These are phyloP conservation scores for Ogataea paraovalis DNA, from an alignment of 805 yeast species.

Conservation along the genomic window DNA sequence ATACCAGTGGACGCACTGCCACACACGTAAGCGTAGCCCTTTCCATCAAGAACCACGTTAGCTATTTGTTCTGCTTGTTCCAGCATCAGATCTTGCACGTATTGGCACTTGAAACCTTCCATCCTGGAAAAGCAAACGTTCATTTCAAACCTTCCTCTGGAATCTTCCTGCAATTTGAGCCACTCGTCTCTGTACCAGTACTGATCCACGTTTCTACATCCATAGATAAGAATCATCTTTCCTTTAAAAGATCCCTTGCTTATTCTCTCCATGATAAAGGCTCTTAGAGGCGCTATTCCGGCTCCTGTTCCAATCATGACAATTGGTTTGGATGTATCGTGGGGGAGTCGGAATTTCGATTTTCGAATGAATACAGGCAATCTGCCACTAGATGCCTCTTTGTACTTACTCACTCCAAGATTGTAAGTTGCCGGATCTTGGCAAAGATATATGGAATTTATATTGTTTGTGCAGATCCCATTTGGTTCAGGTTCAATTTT, in stretches of 20 bases:
- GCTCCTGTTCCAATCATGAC: slow-evolving; percentile 95
- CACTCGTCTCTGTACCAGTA: slow-evolving; percentile 80
- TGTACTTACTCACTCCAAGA: neutral
- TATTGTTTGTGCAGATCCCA: slow-evolving; percentile 78
- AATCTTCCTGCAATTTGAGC: slow-evolving; percentile 53
- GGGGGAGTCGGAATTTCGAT: slow-evolving; percentile 85
- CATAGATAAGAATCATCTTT: slow-evolving; percentile 68
- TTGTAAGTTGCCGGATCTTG: neutral
- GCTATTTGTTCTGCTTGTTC: slow-evolving; percentile 47
- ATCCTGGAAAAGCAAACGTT: slow-evolving; percentile 75
- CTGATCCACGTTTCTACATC: slow-evolving; percentile 72
- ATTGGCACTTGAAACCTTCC: slow-evolving; percentile 23
- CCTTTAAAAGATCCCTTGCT: slow-evolving; percentile 45
- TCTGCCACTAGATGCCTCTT: slow-evolving; percentile 25
- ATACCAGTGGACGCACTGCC: slow-evolving; percentile 81
- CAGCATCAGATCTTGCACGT: slow-evolving; percentile 75
- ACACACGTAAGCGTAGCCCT: slow-evolving; percentile 87
- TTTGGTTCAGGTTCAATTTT: slow-evolving; percentile 57
- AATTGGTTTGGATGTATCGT: slow-evolving; percentile 72
- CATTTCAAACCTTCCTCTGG: slow-evolving; percentile 54
- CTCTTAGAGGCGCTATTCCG: slow-evolving; percentile 95
- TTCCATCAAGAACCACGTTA: slow-evolving; percentile 43
- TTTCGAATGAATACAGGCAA: slow-evolving; percentile 84
- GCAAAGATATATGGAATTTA: neutral
- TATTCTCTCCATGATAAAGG: slow-evolving; percentile 72